Evolutionary conservation across 2,329 filamentous ascomycete genomes (phyloP).

Genomic region (Talaromyces sp.): DNA sequence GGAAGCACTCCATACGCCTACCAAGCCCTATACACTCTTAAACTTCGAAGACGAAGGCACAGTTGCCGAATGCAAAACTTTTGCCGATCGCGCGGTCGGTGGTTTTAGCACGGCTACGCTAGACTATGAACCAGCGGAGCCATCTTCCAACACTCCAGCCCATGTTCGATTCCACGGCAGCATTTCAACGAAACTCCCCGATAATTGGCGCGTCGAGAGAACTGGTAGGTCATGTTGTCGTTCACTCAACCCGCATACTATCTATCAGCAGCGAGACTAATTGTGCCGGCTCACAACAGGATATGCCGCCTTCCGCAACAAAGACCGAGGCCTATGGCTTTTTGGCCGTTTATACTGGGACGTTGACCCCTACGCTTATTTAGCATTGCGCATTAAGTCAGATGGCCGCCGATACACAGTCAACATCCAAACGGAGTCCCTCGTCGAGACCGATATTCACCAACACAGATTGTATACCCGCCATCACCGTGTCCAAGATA

Average conservation of each 20-base stretch:
- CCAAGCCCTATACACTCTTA: conserved; percentile 43
- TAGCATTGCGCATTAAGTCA: conserved; percentile 84
- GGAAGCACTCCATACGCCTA: conserved; percentile 41
- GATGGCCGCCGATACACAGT: conserved; percentile 92
- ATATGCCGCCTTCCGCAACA: conserved; percentile 88
- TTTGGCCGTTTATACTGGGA: conserved; percentile 88
- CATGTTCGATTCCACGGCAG: conserved; percentile 83
- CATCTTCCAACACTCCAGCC: conserved; percentile 50
- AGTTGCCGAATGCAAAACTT: conserved; percentile 62
- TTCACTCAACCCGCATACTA: background rate
- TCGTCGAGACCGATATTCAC: conserved; percentile 93
- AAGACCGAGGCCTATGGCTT: conserved; percentile 73
- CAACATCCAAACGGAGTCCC: conserved; percentile 91
- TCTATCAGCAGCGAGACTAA: conserved; percentile 2
- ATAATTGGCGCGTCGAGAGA: conserved; percentile 54
- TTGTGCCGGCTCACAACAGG: conserved; percentile 55
- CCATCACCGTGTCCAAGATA: conserved; percentile 40
- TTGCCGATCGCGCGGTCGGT: conserved; percentile 85
- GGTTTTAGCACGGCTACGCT: conserved; percentile 78
- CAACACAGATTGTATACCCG: conserved; percentile 77
- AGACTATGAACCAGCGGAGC: conserved; percentile 62
- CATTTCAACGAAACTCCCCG: conserved; percentile 84
- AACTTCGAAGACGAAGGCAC: conserved; percentile 44
- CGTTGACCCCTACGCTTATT: conserved; percentile 83
- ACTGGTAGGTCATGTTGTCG: conserved; percentile 34